Evolutionary conservation across 805 yeast species (phyloP).

Genomic region (Middelhovenomyces tepae): DNA sequence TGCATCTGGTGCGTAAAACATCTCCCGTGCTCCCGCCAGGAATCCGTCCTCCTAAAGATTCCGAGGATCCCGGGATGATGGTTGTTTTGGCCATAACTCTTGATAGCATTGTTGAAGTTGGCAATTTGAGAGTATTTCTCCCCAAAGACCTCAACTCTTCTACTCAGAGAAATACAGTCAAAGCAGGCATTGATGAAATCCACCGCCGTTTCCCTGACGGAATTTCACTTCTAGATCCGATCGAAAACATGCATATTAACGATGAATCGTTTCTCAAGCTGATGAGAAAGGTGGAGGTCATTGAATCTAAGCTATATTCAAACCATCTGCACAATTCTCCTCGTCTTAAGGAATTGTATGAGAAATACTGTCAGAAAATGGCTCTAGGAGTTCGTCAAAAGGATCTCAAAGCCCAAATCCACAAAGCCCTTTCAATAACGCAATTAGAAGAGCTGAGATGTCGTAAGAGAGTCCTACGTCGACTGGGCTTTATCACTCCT

Average conservation of each 20-base stretch:
- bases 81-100: slow-evolving; percentile 82
- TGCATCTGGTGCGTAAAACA: slow-evolving; percentile 65
- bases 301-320: slow-evolving; percentile 62
- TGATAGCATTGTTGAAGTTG: slow-evolving; percentile 62
- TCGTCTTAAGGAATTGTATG: slow-evolving; percentile 53
- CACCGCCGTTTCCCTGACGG: slow-evolving; percentile 82
- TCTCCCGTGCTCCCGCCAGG: slow-evolving; percentile 81
- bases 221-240: slow-evolving; percentile 83
- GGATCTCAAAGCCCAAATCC: slow-evolving; percentile 51
- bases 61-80: slow-evolving; percentile 43
- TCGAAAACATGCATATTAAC: slow-evolving; percentile 82
- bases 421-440: slow-evolving; percentile 81
- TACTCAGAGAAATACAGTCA: slow-evolving; percentile 42
- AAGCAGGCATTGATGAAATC: slow-evolving; percentile 71
- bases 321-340: slow-evolving; percentile 50
- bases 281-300: slow-evolving; percentile 68
- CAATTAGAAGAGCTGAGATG: slow-evolving; percentile 91
- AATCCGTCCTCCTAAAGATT: slow-evolving; percentile 65
- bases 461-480: slow-evolving; percentile 85
- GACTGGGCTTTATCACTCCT: slow-evolving; percentile 77
- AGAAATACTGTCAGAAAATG: slow-evolving; percentile 56
- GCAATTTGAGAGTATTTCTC: slow-evolving; percentile 70
- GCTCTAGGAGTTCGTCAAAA: slow-evolving; percentile 51
- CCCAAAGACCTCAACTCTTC: slow-evolving; percentile 57
- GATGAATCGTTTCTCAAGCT: slow-evolving; percentile 69